Conservation (phyloP, 2,329 filamentous ascomycete species). For the Xylariaceae sp. region DNA sequence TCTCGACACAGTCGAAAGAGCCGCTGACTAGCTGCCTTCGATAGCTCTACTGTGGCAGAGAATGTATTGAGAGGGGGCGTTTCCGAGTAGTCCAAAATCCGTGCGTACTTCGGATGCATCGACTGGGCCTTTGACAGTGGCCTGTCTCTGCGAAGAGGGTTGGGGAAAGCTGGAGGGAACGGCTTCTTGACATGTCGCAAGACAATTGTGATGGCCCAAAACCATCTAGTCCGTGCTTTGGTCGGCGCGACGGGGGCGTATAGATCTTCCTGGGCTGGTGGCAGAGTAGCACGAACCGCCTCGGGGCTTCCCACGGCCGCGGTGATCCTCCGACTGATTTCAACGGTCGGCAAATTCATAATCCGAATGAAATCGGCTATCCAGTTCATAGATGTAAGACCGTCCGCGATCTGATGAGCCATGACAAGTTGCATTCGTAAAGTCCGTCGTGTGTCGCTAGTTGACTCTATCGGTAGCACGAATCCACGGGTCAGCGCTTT, state of each 20-base stretch:
- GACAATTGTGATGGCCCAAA: conserved; percentile 23
- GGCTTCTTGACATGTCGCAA: conserved; percentile 22
- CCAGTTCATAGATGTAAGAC: conserved; percentile 19
- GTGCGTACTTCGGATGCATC: conserved; percentile 13
- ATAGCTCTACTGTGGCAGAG: conserved; percentile 7
- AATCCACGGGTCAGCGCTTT: conserved; percentile 17
- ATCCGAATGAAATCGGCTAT: conserved; percentile 18
- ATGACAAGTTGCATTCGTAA: conserved; percentile 21
- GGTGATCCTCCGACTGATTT: conserved; percentile 13
- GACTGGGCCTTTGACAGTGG: conserved; percentile 8
- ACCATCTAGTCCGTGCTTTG: conserved; percentile 21
- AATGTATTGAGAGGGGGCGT: conserved; percentile 22
- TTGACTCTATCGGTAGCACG: conserved; percentile 15
- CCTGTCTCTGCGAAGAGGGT: conserved; percentile 18
- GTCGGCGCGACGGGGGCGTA: conserved; percentile 18
- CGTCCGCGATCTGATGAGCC: conserved; percentile 24
- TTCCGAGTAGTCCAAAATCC: conserved; percentile 19
- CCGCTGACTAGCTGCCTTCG: conserved; percentile 13
- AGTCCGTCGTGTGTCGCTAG: conserved; percentile 1
- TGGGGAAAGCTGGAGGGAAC: conserved; percentile 19
- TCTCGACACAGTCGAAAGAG: conserved; percentile 21
- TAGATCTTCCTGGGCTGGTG: conserved; percentile 22
- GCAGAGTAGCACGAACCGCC: conserved; percentile 16
- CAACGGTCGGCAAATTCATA: conserved; percentile 15
- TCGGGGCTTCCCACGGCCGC: conserved; percentile 8